These are phyloP conservation scores for Beauveria pseudobassiana DNA, from an alignment of 2,329 filamentous ascomycete genomes.

Conservation along the genomic window DNA sequence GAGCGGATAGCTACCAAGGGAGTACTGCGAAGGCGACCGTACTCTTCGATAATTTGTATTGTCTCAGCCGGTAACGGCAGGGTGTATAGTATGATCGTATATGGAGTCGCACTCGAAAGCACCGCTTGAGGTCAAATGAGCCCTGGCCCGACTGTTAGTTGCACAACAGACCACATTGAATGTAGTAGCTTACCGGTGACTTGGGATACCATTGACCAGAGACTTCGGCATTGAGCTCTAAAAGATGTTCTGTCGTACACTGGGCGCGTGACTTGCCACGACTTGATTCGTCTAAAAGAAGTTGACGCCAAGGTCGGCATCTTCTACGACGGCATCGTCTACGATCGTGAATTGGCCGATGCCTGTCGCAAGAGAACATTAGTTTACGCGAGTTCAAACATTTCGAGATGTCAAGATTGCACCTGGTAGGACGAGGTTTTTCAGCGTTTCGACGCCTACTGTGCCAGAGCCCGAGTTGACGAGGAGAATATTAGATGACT, in stretches of 20 bases:
- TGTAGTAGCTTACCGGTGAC: conserved; percentile 29
- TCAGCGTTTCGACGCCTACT: conserved; percentile 82
- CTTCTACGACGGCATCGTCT: conserved; percentile 68
- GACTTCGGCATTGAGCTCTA: conserved; percentile 91
- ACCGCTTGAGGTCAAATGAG: conserved; percentile 31
- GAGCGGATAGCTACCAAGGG: conserved; percentile 80
- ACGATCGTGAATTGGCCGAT: conserved; percentile 89
- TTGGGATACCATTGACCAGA: conserved; percentile 62
- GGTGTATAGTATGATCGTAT: conserved; percentile 49
- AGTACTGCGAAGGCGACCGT: conserved; percentile 49
- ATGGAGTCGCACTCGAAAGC: conserved; percentile 33
- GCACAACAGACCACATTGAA: neutral
- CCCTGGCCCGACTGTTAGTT: conserved; percentile 16
- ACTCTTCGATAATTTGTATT: conserved; percentile 37
- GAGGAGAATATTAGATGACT: conserved; percentile 84
- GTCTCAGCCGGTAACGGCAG: conserved; percentile 39
- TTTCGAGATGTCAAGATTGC: conserved; percentile 8
- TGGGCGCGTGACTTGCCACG: conserved; percentile 72
- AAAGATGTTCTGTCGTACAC: conserved; percentile 66
- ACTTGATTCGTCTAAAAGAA: conserved; percentile 85
- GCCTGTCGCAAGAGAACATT: conserved; percentile 36
- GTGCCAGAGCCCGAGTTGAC: conserved; percentile 83
- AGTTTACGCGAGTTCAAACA: neutral
- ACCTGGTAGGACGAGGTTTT: conserved; percentile 93
- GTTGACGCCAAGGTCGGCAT: conserved; percentile 86